These are phyloP conservation scores for Syncephalastrum racemosum DNA, from an alignment of 371 early-diverging fungal genomes.

Conservation along the genomic window DNA sequence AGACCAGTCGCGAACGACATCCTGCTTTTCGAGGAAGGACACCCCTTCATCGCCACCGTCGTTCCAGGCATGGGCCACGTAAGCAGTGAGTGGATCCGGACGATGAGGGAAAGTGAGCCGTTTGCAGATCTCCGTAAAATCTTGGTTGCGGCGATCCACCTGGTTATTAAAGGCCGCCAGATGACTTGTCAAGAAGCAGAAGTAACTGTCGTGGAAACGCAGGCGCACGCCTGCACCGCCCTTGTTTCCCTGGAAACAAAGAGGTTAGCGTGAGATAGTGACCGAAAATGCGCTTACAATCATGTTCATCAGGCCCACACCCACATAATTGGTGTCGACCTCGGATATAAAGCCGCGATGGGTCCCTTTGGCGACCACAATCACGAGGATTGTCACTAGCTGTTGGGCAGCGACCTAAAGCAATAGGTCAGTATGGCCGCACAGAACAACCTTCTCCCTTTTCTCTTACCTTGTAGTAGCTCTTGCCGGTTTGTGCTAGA, in stretches of 20 bases:
- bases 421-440: background rate
- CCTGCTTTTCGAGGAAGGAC: slow-evolving; percentile 32
- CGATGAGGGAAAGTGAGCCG: slow-evolving; percentile 60
- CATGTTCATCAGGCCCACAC: slow-evolving; percentile 79
- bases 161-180: slow-evolving; percentile 83
- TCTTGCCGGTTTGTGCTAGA: slow-evolving; percentile 48
- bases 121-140: slow-evolving; percentile 81
- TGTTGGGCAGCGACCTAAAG: slow-evolving; percentile 68
- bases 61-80: slow-evolving; percentile 43
- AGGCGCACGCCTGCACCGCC: slow-evolving; percentile 86
- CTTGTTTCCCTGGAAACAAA: slow-evolving; percentile 81
- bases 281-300: slow-evolving; percentile 51
- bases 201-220: slow-evolving; percentile 74
- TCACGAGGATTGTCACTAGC: slow-evolving; percentile 83
- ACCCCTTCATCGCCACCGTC: slow-evolving; percentile 52
- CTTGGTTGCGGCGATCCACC: slow-evolving; percentile 84
- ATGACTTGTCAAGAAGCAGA: slow-evolving; percentile 89
- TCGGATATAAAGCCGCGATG: slow-evolving; percentile 58
- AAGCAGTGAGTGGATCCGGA: slow-evolving; percentile 24
- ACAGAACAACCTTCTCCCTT: background rate
- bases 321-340: slow-evolving; percentile 60
- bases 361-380: slow-evolving; percentile 70
- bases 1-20: slow-evolving; percentile 32
- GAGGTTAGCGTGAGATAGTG: background rate
- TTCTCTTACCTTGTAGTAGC: slow-evolving; percentile 54